Conservation (phyloP, 2,329 filamentous ascomycete genomes). For the Apiospora aurea region DNA sequence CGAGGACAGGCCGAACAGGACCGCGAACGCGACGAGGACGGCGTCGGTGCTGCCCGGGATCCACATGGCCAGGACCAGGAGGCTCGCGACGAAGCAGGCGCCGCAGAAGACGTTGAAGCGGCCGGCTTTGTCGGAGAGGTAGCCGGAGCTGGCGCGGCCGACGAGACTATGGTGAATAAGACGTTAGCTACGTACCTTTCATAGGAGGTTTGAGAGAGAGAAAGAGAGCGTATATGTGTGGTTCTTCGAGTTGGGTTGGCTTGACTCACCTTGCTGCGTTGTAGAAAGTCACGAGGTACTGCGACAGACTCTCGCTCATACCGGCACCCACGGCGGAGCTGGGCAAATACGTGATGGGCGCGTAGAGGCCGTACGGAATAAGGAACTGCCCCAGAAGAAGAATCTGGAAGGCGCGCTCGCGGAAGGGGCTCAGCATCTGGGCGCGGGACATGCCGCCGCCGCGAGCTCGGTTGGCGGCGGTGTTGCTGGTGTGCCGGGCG, state of each 20-base stretch:
- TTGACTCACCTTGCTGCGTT: slow-evolving; percentile 28
- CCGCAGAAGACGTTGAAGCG: slow-evolving; percentile 43
- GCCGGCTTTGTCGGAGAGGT: slow-evolving; percentile 29
- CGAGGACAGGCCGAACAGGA: slow-evolving; percentile 36
- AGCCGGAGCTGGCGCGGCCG: slow-evolving; percentile 26
- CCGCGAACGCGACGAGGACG: slow-evolving; percentile 32
- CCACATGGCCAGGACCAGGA: slow-evolving; percentile 41
- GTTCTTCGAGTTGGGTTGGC: too few species aligned
- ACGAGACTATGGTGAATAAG: slow-evolving; percentile 10
- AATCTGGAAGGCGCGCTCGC: slow-evolving; percentile 22
- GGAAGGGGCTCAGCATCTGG: slow-evolving; percentile 23
- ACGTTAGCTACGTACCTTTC: neutral
- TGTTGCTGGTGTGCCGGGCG: neutral
- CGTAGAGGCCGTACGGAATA: slow-evolving; percentile 28
- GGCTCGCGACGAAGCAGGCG: slow-evolving; percentile 46
- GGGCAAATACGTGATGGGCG: slow-evolving; percentile 28
- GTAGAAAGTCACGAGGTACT: slow-evolving; percentile 28
- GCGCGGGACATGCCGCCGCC: neutral
- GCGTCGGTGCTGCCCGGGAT: slow-evolving; percentile 32
- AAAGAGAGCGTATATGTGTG: neutral
- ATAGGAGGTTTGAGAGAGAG: neutral
- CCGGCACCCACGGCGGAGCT: slow-evolving; percentile 23
- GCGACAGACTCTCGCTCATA: slow-evolving; percentile 23
- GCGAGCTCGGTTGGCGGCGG: neutral
- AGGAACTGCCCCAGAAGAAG: slow-evolving; percentile 20